Conservation (phyloP, 768 basidiomycete species). For the Rhizopogon salebrosus region DNA sequence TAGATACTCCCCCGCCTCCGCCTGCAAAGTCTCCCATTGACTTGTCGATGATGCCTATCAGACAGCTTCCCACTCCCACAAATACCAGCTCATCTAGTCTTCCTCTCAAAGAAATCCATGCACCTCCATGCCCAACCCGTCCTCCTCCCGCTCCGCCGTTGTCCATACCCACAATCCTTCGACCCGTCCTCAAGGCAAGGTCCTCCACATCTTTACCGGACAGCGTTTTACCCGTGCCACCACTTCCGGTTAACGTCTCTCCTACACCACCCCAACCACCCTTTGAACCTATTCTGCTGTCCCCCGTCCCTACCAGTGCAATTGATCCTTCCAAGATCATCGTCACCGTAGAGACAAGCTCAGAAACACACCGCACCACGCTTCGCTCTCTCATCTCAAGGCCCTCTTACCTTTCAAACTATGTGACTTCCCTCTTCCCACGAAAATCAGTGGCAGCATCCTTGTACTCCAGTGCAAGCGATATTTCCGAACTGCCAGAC, state of each 20-base stretch:
- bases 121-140: constrained; percentile 32
- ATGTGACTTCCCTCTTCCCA: constrained; percentile 42
- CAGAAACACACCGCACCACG: constrained; percentile 59
- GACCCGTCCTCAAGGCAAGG: constrained; percentile 32
- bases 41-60: background rate
- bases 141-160: constrained; percentile 23
- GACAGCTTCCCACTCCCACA: constrained; percentile 28
- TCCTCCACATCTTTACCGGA: constrained; percentile 23
- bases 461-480: constrained; percentile 48
- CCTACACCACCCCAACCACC: constrained; percentile 44
- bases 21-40: constrained; percentile 18
- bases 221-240: constrained; percentile 41
- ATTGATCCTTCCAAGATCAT: constrained; percentile 59
- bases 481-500: constrained; percentile 18
- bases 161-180: constrained; percentile 19
- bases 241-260: constrained; percentile 42
- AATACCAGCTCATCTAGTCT: constrained; percentile 12
- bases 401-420: constrained; percentile 60
- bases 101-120: constrained; percentile 17
- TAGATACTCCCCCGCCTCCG: constrained; percentile 50
- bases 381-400: constrained; percentile 63
- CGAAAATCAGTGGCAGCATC: constrained; percentile 47
- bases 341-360: constrained; percentile 71
- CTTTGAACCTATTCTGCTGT: constrained; percentile 65
- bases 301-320: constrained; percentile 41